Evolutionary conservation across 805 yeast genomes (phyloP).

Genomic region (Hanseniaspora taiwanica): DNA sequence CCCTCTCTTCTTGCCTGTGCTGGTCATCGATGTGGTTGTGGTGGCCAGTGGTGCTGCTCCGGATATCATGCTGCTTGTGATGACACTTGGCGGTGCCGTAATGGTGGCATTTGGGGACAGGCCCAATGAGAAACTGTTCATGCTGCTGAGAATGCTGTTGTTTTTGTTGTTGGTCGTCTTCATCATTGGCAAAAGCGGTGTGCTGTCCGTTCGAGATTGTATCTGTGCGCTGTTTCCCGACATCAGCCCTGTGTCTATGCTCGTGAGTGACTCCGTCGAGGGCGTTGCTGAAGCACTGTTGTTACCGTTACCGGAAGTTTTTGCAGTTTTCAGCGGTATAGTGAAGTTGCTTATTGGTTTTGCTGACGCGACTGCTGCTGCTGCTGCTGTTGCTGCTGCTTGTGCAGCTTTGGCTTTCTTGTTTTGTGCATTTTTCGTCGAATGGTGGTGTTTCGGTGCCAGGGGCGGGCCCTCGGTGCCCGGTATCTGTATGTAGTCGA

Average conservation of each 20-base stretch:
- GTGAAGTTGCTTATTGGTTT: not conserved
- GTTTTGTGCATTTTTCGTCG: constrained; percentile 33
- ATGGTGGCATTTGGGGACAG: not conserved
- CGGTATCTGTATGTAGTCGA: constrained; percentile 42
- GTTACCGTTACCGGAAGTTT: not conserved
- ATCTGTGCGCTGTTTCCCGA: not conserved
- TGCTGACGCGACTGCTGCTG: not conserved
- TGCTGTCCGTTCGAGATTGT: not conserved
- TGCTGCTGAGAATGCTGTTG: not conserved
- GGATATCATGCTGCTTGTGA: not conserved
- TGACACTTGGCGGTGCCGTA: not conserved
- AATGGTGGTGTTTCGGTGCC: constrained; percentile 56
- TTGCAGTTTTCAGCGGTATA: not conserved
- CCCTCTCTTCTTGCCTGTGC: not conserved
- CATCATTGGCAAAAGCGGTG: not conserved
- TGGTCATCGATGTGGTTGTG: not conserved
- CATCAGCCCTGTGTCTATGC: not conserved
- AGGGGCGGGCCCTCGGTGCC: constrained; percentile 43
- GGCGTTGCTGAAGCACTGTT: not conserved
- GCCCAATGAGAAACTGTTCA: not conserved
- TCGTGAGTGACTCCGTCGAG: not conserved
- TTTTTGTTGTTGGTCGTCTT: not conserved
- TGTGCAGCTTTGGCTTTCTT: constrained; percentile 8
- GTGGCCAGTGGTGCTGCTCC: not conserved
- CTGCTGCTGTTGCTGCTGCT: not conserved